phyloP scores from a whole-genome alignment of 331 rosid species.

The Arachis monticola region DNA sequence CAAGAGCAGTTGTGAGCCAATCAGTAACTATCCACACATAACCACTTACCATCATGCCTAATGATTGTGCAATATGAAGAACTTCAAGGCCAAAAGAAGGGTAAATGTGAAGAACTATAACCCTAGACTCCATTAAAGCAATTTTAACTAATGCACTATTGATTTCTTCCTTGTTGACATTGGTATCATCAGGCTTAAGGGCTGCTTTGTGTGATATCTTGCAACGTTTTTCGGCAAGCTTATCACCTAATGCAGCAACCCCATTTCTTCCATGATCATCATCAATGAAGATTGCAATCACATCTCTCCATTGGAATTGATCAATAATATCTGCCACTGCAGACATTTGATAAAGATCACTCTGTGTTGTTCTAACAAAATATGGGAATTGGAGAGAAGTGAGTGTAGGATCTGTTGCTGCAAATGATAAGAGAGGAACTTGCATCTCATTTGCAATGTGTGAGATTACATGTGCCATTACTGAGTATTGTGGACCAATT shows the following conservation, averaged over 20 bases:
- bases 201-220: slow-evolving; percentile 60
- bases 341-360: slow-evolving; percentile 74
- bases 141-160: slow-evolving; percentile 58
- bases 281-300: slow-evolving; percentile 64
- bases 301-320: slow-evolving; percentile 72
- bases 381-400: slow-evolving; percentile 73
- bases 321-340: slow-evolving; percentile 73
- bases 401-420: slow-evolving; percentile 82
- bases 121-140: slow-evolving; percentile 68
- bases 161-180: slow-evolving; percentile 42
- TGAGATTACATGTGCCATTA: slow-evolving; percentile 70
- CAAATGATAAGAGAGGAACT: slow-evolving; percentile 76
- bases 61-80: slow-evolving; percentile 56
- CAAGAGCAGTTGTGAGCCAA: slow-evolving; percentile 45
- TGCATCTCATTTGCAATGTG: slow-evolving; percentile 77
- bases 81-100: slow-evolving; percentile 56
- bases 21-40: slow-evolving; percentile 88
- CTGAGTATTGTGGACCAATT: slow-evolving; percentile 83
- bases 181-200: slow-evolving; percentile 38
- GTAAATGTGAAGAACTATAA: slow-evolving; percentile 72
- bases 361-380: slow-evolving; percentile 70
- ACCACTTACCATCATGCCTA: slow-evolving; percentile 72
- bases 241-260: slow-evolving; percentile 66
- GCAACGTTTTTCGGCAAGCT: slow-evolving; percentile 62
- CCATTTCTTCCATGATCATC: slow-evolving; percentile 84